Base-by-base conservation (phyloP, 371 early-diverging fungal species). In the Batrachochytrium dendrobatidis region DNA sequence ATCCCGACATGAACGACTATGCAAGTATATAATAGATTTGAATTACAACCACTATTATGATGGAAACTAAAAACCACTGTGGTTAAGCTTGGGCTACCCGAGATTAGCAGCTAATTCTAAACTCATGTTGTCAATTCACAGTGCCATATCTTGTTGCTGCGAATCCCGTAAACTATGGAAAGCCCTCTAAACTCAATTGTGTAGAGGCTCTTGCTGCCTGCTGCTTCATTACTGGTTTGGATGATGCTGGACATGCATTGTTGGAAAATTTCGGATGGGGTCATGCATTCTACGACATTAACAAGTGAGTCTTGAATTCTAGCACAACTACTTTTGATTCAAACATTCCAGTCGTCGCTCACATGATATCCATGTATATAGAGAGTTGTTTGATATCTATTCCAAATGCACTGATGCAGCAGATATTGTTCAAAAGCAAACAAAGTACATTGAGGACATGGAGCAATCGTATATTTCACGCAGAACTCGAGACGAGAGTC, bases 121-220 rank as follows among this genome's bases (percentile, higher is more conserved):
- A n/a, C 32, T 56, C 70, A n/a, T 65, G 64, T 1, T 60, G 46
- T 15, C 54, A 35, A 56, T 48, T 63, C 46, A 10, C 72, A 76
- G 83, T 99, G 58, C 99, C 99, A 1, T 99, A 93, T 64, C 77
- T 99, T 58, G 90, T 99, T 12, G 99, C 99, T 0, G 88, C 99
- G 4, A 99, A 99, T 70, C 96, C 98, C 2, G 97, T 99, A 44
- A 99, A 99, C 68, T 99, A 99, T 70, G 99, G 99, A 24, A 87
- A 86, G 60, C 98, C 99, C 12, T 97, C 87, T 84, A 91, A 91
- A 62, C 77, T 99, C 56, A 99, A 99, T 70, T 99, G 99, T 79
- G 99, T 90, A 29, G 99, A 99, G 69, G 99, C 99, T 0, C 77
- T 98, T 61, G 96, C 98, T 3, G 99, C 98, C 0, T 86, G 88